These are phyloP conservation scores for Gamarada debralockiae DNA, from an alignment of 495 filamentous ascomycete genomes.

Conservation along the genomic window DNA sequence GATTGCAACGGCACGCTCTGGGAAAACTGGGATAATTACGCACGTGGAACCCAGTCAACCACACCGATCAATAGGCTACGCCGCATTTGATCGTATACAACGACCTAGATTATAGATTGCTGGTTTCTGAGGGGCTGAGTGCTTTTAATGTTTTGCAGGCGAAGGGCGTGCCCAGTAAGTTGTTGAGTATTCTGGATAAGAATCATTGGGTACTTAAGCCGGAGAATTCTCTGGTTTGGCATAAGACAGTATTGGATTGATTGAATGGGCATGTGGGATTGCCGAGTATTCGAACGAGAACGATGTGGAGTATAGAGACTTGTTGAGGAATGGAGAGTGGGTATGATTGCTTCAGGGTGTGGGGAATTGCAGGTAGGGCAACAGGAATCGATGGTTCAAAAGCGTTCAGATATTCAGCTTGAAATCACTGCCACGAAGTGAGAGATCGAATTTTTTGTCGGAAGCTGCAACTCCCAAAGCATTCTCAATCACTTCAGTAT, in stretches of 20 bases:
- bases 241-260: constrained; percentile 77
- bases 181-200: constrained; percentile 81
- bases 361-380: no score
- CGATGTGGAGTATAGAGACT: no score
- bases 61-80: constrained; percentile 68
- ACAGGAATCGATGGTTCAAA: no score
- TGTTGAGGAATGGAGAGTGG: no score
- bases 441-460: no score
- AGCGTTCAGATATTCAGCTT: no score
- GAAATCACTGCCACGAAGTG: no score
- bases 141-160: constrained; percentile 85
- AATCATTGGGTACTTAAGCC: constrained; percentile 84
- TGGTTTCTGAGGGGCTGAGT: constrained; percentile 75
- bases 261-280: no score
- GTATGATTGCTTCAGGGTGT: no score
- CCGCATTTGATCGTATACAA: constrained; percentile 76
- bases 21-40: constrained; percentile 69
- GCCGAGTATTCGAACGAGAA: no score
- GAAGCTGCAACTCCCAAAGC: no score
- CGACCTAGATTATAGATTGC: constrained; percentile 84
- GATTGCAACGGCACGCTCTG: constrained; percentile 73
- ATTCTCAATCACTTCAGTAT: no score
- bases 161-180: constrained; percentile 61
- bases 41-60: constrained; percentile 76
- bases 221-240: constrained; percentile 88